These are phyloP conservation scores for Rhazya stricta DNA, from an alignment of 257 asterid genomes.

Conservation along the genomic window DNA sequence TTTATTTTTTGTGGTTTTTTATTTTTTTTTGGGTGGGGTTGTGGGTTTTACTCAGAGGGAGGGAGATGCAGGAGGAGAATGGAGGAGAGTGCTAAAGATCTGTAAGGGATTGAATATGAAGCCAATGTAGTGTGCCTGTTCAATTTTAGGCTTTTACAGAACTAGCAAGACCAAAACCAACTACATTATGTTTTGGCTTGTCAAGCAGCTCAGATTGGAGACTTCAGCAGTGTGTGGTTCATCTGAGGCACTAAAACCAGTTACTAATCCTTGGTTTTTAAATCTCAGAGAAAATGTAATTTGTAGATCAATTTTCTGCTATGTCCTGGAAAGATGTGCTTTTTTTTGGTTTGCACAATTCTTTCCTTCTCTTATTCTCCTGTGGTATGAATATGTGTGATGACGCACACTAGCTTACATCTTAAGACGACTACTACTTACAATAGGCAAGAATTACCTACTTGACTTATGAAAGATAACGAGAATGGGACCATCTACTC, in stretches of 20 bases:
- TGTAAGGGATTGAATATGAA: background rate
- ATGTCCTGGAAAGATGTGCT: background rate
- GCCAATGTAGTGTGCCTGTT: background rate
- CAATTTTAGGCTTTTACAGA: background rate
- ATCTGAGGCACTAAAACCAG: background rate
- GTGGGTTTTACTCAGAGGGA: background rate
- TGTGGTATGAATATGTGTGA: no score
- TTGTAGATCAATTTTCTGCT: background rate
- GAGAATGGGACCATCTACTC: no score
- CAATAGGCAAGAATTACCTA: no score
- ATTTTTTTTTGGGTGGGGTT: background rate
- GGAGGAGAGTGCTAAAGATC: background rate
- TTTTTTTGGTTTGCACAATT: background rate
- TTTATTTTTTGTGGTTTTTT: no score
- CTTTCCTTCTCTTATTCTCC: background rate
- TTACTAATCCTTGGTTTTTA: background rate
- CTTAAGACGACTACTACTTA: no score
- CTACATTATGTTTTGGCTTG: background rate
- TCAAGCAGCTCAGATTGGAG: background rate
- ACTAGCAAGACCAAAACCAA: background rate
- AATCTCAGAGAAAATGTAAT: background rate
- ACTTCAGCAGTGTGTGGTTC: background rate
- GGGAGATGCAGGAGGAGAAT: no score
- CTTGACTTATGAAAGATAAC: no score
- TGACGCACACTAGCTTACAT: no score